A percentile compares a stretch with the other conserved stretches of the same genome.
Evolutionary conservation across 1,284 basidiomycete species (phyloP).

Genomic region (Bondarzewia mesenterica): DNA sequence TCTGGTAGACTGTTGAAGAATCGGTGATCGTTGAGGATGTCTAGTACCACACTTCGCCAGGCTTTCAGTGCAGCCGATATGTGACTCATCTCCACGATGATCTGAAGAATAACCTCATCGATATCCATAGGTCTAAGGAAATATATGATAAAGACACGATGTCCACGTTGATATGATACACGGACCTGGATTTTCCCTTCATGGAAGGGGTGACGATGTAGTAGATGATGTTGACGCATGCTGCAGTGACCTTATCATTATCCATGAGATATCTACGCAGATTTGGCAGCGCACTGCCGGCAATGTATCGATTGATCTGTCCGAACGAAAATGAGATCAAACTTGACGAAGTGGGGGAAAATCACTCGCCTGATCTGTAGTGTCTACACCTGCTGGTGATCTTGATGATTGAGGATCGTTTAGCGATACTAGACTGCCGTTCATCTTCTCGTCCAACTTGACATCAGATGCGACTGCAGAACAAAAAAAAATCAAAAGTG

Average conservation of each 20-base stretch:
- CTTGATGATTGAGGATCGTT: conserved; percentile 30
- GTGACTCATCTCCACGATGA: conserved; percentile 74
- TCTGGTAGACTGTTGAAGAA: conserved; percentile 73
- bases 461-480: conserved; percentile 23
- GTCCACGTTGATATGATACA: background rate
- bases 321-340: background rate
- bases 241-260: conserved; percentile 71
- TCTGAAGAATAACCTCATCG: conserved; percentile 55
- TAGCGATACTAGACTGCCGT: conserved; percentile 33
- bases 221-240: conserved; percentile 81
- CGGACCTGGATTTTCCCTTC: conserved; percentile 61
- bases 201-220: conserved; percentile 80
- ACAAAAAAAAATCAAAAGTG: too few species aligned
- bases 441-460: conserved; percentile 51
- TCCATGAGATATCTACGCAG: conserved; percentile 80
- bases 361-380: conserved; percentile 49
- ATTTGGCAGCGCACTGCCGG: conserved; percentile 63
- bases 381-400: conserved; percentile 34
- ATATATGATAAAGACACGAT: conserved; percentile 1
- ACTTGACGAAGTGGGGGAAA: conserved; percentile 3
- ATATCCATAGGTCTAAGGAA: conserved; percentile 57
- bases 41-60: conserved; percentile 77
- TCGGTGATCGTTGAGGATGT: conserved; percentile 79
- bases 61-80: conserved; percentile 76
- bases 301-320: conserved; percentile 73